A percentile compares a stretch with the other conserved stretches of the same genome.
Evolutionary conservation across 1,139 yeast genomes (phyloP).

Genomic region (Nakaseomyces kungkrabaensis): DNA sequence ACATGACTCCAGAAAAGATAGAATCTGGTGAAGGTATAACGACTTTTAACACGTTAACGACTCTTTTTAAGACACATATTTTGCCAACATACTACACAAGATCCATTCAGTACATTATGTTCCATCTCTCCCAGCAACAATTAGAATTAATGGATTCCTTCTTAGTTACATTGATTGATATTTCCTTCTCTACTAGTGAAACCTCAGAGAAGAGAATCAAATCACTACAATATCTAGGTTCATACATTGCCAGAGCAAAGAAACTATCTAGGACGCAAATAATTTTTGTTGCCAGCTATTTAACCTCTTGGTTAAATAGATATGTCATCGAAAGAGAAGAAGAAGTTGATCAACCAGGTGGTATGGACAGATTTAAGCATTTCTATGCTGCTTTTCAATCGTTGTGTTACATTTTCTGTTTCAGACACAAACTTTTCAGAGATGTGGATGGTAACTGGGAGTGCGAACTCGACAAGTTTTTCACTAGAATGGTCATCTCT

Average conservation of each 20-base stretch:
- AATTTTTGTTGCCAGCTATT: slow-evolving; percentile 65
- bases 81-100: slow-evolving; percentile 90
- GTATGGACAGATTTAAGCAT: slow-evolving; percentile 72
- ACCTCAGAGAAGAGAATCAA: slow-evolving; percentile 68
- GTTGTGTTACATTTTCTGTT: slow-evolving; percentile 81
- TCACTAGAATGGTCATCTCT: slow-evolving; percentile 77
- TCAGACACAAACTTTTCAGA: slow-evolving; percentile 59
- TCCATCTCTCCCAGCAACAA: slow-evolving; percentile 73
- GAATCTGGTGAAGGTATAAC: slow-evolving; percentile 57
- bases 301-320: slow-evolving; percentile 74
- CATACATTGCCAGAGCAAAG: slow-evolving; percentile 84
- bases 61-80: slow-evolving; percentile 71
- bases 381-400: slow-evolving; percentile 94
- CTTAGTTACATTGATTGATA: slow-evolving; percentile 71
- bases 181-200: slow-evolving; percentile 62
- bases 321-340: slow-evolving; percentile 75
- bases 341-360: slow-evolving; percentile 61
- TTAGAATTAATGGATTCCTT: slow-evolving; percentile 79
- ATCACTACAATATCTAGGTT: slow-evolving; percentile 84
- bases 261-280: slow-evolving; percentile 62
- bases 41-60: slow-evolving; percentile 64
- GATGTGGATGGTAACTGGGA: slow-evolving; percentile 51
- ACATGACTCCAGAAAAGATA: slow-evolving; percentile 44
- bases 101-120: slow-evolving; percentile 76
- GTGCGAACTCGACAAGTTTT: slow-evolving; percentile 71